Base-by-base conservation (phyloP, 2,329 filamentous ascomycete species). In the Fusarium sterilihyphosum region DNA sequence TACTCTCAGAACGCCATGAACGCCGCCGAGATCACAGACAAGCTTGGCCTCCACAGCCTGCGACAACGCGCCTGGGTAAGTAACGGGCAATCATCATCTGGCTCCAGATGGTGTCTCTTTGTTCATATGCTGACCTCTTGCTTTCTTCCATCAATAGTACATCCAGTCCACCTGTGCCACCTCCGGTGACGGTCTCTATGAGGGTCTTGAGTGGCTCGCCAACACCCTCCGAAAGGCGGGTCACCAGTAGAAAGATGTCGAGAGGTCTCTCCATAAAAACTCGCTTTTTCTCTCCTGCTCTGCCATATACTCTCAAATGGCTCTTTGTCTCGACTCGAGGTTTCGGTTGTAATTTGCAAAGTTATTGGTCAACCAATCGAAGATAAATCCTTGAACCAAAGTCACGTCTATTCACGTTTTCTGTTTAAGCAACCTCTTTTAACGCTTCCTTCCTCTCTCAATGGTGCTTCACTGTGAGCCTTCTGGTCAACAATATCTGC, bases 161-260 rank as follows among this genome's bases (percentile, higher is more conserved):
- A 98, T 98, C 87, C 96, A 98, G 95, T 98, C 96, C 78, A 98
- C 96, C 84, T 98, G 96, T 89, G 96, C 96, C 85, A 98, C 96
- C 80, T 98, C 95, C 78, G 96, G 96, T 91, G 96, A 98, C 86
- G 96, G 96, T 94, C 93, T 98, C 82, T 98, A 98, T 87, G 96
- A 98, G 88, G 96, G 96, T 92, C 94, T 98, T 82, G 95, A 96
- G 88, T 96, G 94, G 93, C 92, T 95, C 82, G 92, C 93, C 84
- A 92, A 90, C 84, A 93, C 93, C 82, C 91, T 96, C 85, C 91
- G 92, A 86, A 95, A 95, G 90, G 87, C 89, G 81, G 89, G 88
- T 81, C 88, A 89, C 81, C 86, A 90, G 85, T 91, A 91, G 86
- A 87, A 80, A 68, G 79, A 75, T 73, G 69, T 70, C 73, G 78